phyloP scores from a whole-genome alignment of 2,329 filamentous ascomycete genomes.

The Monosporascus sp. region DNA sequence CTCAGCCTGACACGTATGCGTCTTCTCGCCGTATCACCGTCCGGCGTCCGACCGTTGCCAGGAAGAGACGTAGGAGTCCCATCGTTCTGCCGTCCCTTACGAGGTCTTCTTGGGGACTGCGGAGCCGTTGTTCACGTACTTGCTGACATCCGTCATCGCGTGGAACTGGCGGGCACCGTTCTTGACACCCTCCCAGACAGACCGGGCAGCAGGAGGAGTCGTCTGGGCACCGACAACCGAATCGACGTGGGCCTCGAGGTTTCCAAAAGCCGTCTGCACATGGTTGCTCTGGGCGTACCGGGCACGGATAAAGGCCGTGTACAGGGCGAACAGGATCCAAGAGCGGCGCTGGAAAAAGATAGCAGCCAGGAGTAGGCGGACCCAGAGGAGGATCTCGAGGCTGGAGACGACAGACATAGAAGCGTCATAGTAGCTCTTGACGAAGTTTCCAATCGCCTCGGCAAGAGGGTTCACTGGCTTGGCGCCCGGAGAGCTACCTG shows the following conservation, averaged over 20 bases:
- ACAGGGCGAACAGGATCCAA: constrained; percentile 80
- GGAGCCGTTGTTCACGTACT: constrained; percentile 56
- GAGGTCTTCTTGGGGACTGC: constrained; percentile 61
- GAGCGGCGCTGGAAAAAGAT: constrained; percentile 85
- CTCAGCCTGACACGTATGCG: constrained; percentile 4
- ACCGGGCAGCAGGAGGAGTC: constrained; percentile 71
- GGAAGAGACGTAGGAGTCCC: constrained; percentile 2
- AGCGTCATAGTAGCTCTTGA: constrained; percentile 95
- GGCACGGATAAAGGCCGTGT: constrained; percentile 88
- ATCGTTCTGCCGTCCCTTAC: constrained; percentile 28
- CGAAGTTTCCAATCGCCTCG: constrained; percentile 83
- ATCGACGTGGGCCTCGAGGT: constrained; percentile 71
- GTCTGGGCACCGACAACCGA: constrained; percentile 79
- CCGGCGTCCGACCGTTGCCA: constrained; percentile 11
- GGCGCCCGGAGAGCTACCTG: constrained; percentile 49
- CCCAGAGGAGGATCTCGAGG: constrained; percentile 84
- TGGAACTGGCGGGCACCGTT: constrained; percentile 65
- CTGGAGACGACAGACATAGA: constrained; percentile 90
- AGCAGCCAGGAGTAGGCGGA: constrained; percentile 74
- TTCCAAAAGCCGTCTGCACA: constrained; percentile 75
- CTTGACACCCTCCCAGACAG: constrained; percentile 80
- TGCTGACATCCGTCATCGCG: constrained; percentile 71
- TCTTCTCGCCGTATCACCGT: constrained; percentile 15
- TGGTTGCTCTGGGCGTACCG: constrained; percentile 87
- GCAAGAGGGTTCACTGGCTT: constrained; percentile 60